Evolutionary conservation across 345 rosid genomes (phyloP), one percentile per base, ranked within the genome.

Genomic region (Eutrema heterophyllum): DNA sequence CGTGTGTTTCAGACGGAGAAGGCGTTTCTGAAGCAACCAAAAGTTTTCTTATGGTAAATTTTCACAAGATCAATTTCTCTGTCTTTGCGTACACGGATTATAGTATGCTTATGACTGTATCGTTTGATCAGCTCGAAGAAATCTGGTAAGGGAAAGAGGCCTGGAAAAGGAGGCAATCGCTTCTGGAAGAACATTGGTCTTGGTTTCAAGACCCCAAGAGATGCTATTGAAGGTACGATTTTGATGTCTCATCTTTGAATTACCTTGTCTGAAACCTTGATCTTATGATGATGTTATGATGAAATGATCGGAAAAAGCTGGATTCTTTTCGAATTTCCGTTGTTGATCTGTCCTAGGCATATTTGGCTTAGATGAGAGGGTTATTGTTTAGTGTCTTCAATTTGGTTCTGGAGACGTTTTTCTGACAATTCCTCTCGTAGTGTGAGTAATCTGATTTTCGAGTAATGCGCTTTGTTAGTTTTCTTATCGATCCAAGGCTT

Each of bases 161-260:
- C 96, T 8, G 96, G 96, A 2, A 88, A 92, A 83, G 93, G 87
- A 10, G 89, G 97, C 16, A 92, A 89, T 68, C 81, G 96, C 9
- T 88, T 71, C 78, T 86, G 84, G 84, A 92, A 89, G 89, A 88
- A 85, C 84, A 79, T 89, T 68, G 97, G 94, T 0, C 73, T 92
- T 79, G 88, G 92, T n/a, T 88, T 92, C 78, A 92, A 92, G 81
- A 92, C 97, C 6, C 97, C 92, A 4, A 83, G 92, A 68, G 94
- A 89, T 33, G 94, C 97, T 0, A 75, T 77, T 39, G 92, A 92
- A 74, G 97, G 97, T 92, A 59, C 62, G 5, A 4, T 52, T 16
- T n/a, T 43, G 2, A 64, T 64, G 12, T 14, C 27, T 63, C 7
- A 15, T 10, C 35, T 54, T 11, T 67, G 1, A 39, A 52, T 24